Percentiles rank a stretch among this genome's conserved stretches.
phyloP scores from a whole-genome alignment of 2,329 filamentous ascomycete species.

The Penicillium sp. region DNA sequence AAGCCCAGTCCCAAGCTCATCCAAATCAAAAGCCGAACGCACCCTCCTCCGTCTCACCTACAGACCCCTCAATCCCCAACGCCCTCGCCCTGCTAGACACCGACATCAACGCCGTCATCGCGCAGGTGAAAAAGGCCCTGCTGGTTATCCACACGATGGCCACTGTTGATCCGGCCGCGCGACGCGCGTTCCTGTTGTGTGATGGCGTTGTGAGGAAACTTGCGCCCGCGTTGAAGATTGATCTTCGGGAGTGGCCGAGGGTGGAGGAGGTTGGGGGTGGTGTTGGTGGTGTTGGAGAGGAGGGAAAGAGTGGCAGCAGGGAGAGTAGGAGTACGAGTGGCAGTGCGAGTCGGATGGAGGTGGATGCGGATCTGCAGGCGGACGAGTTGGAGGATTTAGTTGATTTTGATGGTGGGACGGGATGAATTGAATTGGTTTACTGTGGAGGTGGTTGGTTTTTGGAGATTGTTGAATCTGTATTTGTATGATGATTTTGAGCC shows the following conservation, averaged over 20 bases:
- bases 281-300: background rate
- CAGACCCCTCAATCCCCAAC: background rate
- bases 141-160: conserved; percentile 41
- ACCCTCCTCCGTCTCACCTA: background rate
- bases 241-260: conserved; percentile 34
- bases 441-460: background rate
- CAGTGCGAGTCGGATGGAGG: conserved; percentile 6
- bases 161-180: conserved; percentile 31
- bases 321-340: background rate
- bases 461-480: background rate
- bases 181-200: conserved; percentile 39
- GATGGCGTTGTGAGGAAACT: conserved; percentile 35
- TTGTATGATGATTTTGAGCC: no score
- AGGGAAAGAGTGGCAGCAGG: background rate
- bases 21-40: background rate
- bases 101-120: conserved; percentile 26
- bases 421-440: background rate
- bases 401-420: conserved; percentile 18
- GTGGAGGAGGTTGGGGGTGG: conserved; percentile 6
- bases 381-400: conserved; percentile 20
- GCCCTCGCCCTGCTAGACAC: conserved; percentile 22
- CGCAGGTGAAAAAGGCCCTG: conserved; percentile 38
- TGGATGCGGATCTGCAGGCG: no score
- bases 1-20: background rate
- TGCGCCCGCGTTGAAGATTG: conserved; percentile 31